A percentile compares a stretch with the other conserved stretches of the same genome.
These are phyloP conservation scores for Trichoderma cornu-damae DNA, from an alignment of 2,329 filamentous ascomycete genomes.

Conservation along the genomic window DNA sequence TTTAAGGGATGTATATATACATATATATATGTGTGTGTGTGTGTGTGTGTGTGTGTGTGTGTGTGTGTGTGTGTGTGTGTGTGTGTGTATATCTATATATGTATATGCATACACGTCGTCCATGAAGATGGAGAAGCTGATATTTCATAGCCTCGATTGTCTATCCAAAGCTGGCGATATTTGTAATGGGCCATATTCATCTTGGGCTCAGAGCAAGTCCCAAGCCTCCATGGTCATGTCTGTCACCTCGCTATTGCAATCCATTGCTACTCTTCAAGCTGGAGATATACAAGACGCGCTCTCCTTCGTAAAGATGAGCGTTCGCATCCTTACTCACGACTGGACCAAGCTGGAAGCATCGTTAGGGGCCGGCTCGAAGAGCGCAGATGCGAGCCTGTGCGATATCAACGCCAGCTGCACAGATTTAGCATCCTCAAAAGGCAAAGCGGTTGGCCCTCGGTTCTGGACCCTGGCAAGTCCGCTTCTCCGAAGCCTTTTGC, in stretches of 20 bases:
- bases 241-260: conserved; percentile 50
- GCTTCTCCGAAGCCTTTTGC: conserved; percentile 64
- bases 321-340: conserved; percentile 52
- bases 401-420: conserved; percentile 29
- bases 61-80: too few relatives aligned
- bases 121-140: background rate
- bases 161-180: conserved; percentile 39
- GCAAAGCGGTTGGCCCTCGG: conserved; percentile 43
- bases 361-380: conserved; percentile 19
- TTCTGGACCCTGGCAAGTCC: conserved; percentile 77
- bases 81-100: too few relatives aligned
- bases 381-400: conserved; percentile 29
- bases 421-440: conserved; percentile 24
- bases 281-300: conserved; percentile 57
- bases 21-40: too few relatives aligned
- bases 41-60: too few relatives aligned
- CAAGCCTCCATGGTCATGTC: conserved; percentile 32
- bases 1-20: too few relatives aligned
- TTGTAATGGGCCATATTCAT: conserved; percentile 27
- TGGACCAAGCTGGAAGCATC: conserved; percentile 48
- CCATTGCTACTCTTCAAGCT: conserved; percentile 57
- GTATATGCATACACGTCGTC: too few relatives aligned
- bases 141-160: conserved; percentile 25
- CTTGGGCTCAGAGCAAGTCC: conserved; percentile 33
- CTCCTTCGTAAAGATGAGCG: conserved; percentile 50